Percentiles rank a stretch among this genome's conserved stretches.
These are phyloP conservation scores for Cucurbita pepo DNA, from an alignment of 306 rosid species.

Conservation along the genomic window DNA sequence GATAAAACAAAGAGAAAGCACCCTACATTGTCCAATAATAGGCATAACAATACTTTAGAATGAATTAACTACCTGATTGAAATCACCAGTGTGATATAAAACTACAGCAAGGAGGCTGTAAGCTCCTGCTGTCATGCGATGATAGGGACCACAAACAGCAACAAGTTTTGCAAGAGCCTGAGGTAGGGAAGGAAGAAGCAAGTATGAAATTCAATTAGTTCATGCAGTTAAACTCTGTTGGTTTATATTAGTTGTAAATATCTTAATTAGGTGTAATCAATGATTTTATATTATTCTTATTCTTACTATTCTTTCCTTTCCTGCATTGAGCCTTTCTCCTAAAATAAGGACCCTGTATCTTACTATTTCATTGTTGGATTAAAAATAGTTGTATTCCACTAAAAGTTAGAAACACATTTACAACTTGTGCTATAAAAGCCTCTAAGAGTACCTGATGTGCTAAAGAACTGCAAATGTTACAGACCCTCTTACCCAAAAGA, in stretches of 20 bases:
- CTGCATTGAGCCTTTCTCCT: no score
- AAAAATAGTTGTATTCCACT: no score
- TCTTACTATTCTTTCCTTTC: no score
- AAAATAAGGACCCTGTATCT: no score
- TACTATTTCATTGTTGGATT: no score
- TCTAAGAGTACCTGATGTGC: neutral
- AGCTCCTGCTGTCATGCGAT: slow-evolving; percentile 97
- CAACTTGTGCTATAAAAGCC: neutral
- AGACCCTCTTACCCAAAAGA: neutral
- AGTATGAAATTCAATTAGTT: neutral
- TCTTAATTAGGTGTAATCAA: no score
- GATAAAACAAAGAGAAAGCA: neutral
- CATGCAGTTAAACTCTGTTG: neutral
- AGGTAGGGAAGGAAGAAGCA: neutral
- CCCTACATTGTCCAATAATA: neutral
- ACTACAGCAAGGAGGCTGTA: slow-evolving; percentile 99
- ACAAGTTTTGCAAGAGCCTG: slow-evolving; percentile 96
- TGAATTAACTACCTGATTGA: slow-evolving; percentile 64
- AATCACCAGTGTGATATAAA: slow-evolving; percentile 97
- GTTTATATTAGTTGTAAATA: no score
- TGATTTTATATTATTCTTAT: no score
- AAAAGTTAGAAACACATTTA: neutral
- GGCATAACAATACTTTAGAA: slow-evolving; percentile 12
- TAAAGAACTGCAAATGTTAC: neutral
- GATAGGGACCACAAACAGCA: slow-evolving; percentile 97